Evolutionary conservation across 1,284 basidiomycete species (phyloP).

Genomic region (Phellopilus nigrolimitatus): DNA sequence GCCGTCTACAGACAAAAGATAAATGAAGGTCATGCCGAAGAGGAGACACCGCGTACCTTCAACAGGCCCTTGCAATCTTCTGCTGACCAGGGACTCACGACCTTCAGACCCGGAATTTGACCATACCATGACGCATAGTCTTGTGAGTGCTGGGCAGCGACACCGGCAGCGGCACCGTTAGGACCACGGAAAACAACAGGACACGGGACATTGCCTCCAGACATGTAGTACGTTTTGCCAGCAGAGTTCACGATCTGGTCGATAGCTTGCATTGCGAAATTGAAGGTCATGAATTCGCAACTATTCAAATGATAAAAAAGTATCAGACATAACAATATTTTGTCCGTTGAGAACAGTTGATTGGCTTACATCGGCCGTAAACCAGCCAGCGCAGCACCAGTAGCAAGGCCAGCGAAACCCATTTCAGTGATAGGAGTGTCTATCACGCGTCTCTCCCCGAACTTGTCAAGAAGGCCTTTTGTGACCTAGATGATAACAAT

Average conservation of each 20-base stretch:
- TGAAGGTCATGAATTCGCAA: constrained; percentile 99
- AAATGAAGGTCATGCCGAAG: constrained; percentile 1
- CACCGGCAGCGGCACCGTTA: constrained; percentile 97
- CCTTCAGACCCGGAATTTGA: constrained; percentile 83
- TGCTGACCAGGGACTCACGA: constrained; percentile 94
- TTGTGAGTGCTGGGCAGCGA: constrained; percentile 91
- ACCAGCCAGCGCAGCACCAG: constrained; percentile 92
- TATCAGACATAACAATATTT: constrained; percentile 19
- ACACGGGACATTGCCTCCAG: constrained; percentile 95
- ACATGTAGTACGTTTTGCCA: constrained; percentile 99
- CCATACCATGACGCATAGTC: constrained; percentile 96
- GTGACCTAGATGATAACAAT: constrained; percentile 77
- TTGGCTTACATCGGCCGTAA: constrained; percentile 79
- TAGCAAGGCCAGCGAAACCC: constrained; percentile 96
- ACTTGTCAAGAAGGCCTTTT: constrained; percentile 98
- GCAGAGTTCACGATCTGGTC: constrained; percentile 99
- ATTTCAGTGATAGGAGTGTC: constrained; percentile 98
- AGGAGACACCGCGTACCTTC: constrained; percentile 54
- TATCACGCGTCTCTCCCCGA: constrained; percentile 97
- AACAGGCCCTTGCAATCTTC: constrained; percentile 98
- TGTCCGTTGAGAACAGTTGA: constrained; percentile 13
- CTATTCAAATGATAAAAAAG: constrained; percentile 33
- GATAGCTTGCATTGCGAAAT: constrained; percentile 96
- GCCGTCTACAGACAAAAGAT: constrained; percentile 55
- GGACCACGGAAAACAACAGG: constrained; percentile 99